Evolutionary conservation across 2,329 filamentous ascomycete species (phyloP), one percentile per base, ranked within the genome.

Genomic region (Colletotrichum scovillei): DNA sequence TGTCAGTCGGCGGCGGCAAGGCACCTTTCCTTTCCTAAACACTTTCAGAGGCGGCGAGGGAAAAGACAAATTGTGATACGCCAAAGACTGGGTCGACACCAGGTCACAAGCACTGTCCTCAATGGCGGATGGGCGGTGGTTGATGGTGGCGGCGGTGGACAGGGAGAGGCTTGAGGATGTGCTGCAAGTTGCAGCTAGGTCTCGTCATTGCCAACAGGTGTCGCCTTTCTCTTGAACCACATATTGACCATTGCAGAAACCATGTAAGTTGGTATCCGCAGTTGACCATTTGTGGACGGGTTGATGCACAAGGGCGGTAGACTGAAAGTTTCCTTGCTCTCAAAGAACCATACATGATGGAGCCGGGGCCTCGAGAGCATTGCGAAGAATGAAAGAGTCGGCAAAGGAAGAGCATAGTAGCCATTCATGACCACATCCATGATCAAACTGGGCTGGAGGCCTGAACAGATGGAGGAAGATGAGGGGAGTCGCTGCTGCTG

Each of bases 61-160:
- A 70, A 70, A 32, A 46, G 70, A 53, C 58, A 55, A 42, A 42
- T 56, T 59, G 55, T 62, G 68, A 67, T 56, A 49, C 63, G 62
- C 55, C 68, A 59, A 49, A 46, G 24, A 16, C 42, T 49, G 52
- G 28, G 59, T 58, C 35, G 67, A 46, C 60, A 66, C 59, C 14
- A 56, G 66, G 70, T 73, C 70, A 70, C 70, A 73, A 73, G 70
- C 60, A 63, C 60, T 28, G 7, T 38, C 22, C n/a, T 42, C 32
- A 46, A 55, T 35, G 26, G 35, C 24, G 53, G 42, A 63, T 19
- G 19, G 35, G 38, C 35, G 53, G 67, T 58, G 67, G 70, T 35
- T 28, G 22, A 24, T 14, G 30, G 62, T 38, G 62, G 62, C 60
- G 60, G 46, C 12, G 14, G 52, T 55, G 52, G 52, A 26, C 52